A percentile compares a stretch with the other conserved stretches of the same genome.
Conservation (phyloP, 164 flowering plant species). For the Echeveria elegans region DNA sequence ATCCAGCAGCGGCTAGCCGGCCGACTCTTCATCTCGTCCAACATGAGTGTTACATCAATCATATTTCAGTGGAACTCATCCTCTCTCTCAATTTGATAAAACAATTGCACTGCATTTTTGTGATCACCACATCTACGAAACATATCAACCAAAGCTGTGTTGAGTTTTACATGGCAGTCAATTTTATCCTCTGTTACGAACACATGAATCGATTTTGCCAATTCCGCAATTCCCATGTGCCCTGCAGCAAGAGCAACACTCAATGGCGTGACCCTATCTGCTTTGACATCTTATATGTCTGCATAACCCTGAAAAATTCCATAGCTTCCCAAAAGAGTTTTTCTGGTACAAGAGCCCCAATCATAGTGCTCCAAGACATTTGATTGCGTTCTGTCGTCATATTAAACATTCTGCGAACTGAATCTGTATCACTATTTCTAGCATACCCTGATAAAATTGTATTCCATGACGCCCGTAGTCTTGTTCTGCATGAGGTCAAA, state of each 20-base stretch:
- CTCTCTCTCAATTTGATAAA: conserved; percentile 24
- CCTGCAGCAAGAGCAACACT: conserved; percentile 37
- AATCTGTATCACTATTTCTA: conserved; percentile 28
- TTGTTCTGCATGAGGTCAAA: conserved; percentile 42
- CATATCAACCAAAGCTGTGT: conserved; percentile 52
- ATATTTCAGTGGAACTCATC: conserved; percentile 38
- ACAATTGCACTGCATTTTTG: conserved; percentile 30
- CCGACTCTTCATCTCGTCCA: conserved; percentile 79
- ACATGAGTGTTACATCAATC: conserved; percentile 12
- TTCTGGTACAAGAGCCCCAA: conserved; percentile 36
- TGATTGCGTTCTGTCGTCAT: conserved; percentile 31
- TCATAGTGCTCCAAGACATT: conserved; percentile 52
- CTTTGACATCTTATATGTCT: conserved; percentile 21
- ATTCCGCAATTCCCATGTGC: conserved; percentile 39
- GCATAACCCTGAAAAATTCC: conserved; percentile 40
- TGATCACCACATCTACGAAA: conserved; percentile 52
- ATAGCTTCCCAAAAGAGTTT: conserved; percentile 39
- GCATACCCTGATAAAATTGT: conserved; percentile 37
- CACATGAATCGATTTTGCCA: conserved; percentile 35
- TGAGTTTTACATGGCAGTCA: conserved; percentile 28
- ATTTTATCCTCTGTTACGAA: conserved; percentile 28
- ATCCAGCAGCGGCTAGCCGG: conserved; percentile 73
- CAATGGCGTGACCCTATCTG: conserved; percentile 36
- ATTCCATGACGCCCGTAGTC: conserved; percentile 58
- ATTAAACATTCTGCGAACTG: conserved; percentile 31